Conservation (phyloP, 2,329 filamentous ascomycete species). For the Lachnellula suecica region DNA sequence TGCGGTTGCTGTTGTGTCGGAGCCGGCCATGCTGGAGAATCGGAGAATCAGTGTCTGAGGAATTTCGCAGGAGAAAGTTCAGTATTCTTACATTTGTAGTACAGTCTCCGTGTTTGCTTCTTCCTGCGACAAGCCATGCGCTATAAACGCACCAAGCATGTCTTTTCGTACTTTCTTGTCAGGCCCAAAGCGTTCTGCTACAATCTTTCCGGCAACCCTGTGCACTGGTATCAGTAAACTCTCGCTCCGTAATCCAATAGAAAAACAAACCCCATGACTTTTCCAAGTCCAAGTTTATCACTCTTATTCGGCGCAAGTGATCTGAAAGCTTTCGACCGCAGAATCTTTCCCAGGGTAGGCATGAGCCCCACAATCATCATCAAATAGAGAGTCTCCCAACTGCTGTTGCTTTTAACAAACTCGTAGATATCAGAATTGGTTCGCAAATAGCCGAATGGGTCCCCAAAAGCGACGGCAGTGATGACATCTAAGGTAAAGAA, state of each 20-base stretch:
- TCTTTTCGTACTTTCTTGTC: slow-evolving; percentile 44
- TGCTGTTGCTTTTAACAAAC: neutral
- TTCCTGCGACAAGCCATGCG: slow-evolving; percentile 20
- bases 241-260: neutral
- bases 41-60: neutral
- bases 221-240: slow-evolving; percentile 5
- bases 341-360: neutral
- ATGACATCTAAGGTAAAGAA: neutral
- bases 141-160: slow-evolving; percentile 51
- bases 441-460: neutral
- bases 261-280: slow-evolving; percentile 43
- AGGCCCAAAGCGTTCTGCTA: slow-evolving; percentile 44
- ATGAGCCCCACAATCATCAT: neutral
- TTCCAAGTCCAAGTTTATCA: slow-evolving; percentile 39
- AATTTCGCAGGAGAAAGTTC: slow-evolving; percentile 61
- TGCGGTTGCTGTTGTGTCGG: slow-evolving; percentile 55
- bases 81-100: slow-evolving; percentile 39
- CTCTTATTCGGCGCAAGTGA: slow-evolving; percentile 25
- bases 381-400: neutral
- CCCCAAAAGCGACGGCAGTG: neutral
- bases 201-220: slow-evolving; percentile 41
- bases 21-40: slow-evolving; percentile 44
- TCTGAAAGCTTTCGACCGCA: neutral
- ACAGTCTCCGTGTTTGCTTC: slow-evolving; percentile 19
- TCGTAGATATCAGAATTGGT: neutral